Conservation (phyloP, 139 green algal genomes). For the Chlamydomonas incerta region DNA sequence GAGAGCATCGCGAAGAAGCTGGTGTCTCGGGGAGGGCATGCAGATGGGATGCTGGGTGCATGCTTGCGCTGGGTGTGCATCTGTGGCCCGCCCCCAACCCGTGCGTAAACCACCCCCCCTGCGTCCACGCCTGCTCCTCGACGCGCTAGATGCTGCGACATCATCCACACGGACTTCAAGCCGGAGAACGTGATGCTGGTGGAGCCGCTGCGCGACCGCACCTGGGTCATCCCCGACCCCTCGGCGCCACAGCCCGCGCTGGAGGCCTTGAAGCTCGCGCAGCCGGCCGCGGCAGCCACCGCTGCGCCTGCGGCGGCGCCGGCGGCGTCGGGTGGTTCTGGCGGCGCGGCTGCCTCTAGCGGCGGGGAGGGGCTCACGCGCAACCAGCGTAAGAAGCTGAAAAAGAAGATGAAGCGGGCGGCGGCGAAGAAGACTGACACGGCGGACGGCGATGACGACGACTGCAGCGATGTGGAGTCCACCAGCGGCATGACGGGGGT, state of each 20-base stretch:
- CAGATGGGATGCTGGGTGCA: too few relatives aligned
- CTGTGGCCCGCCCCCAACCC: too few relatives aligned
- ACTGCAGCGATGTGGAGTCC: conserved; percentile 27
- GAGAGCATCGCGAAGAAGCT: too few relatives aligned
- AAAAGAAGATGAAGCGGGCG: conserved; percentile 83
- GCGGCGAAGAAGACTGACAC: conserved; percentile 40
- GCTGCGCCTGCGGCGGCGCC: not conserved
- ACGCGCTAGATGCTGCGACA: conserved; percentile 54
- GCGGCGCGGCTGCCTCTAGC: conserved; percentile 29
- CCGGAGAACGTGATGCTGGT: conserved; percentile 97
- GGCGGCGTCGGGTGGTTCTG: not conserved
- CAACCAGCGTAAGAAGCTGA: conserved; percentile 95
- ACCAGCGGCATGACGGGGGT: not conserved
- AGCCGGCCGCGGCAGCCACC: not conserved
- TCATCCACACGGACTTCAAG: conserved; percentile 99
- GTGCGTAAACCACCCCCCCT: too few relatives aligned
- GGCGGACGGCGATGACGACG: conserved; percentile 16
- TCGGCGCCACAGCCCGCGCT: not conserved
- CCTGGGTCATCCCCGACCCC: conserved; percentile 55
- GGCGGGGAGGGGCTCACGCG: conserved; percentile 70
- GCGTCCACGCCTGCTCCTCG: not conserved
- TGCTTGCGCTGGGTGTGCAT: too few relatives aligned
- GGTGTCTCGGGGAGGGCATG: too few relatives aligned
- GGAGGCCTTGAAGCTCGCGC: not conserved
- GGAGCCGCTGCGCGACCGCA: conserved; percentile 64